A percentile compares a stretch with the other conserved stretches of the same genome.
Conservation (phyloP, 2,329 filamentous ascomycete species). For the Immersiporthe knoxdaviesiana region DNA sequence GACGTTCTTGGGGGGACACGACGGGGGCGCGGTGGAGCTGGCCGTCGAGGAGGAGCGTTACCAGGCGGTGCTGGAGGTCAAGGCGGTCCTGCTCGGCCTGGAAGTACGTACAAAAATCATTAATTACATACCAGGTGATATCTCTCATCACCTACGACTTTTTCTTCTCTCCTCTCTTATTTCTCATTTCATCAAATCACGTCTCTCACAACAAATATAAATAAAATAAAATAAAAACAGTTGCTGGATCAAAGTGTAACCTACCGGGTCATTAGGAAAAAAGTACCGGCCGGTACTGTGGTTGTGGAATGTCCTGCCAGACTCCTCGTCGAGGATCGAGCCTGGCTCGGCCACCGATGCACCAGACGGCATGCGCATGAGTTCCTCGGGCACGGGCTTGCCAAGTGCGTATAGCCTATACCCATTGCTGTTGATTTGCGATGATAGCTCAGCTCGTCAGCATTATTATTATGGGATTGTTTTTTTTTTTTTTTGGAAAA, state of each 20-base stretch:
- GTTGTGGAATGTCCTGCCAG: conserved; percentile 27
- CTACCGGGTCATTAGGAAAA: conserved; percentile 38
- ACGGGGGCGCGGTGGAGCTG: conserved; percentile 51
- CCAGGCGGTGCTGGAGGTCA: conserved; percentile 45
- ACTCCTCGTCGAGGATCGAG: conserved; percentile 24
- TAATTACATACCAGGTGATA: not conserved
- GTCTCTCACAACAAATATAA: too few species aligned
- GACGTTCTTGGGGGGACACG: conserved; percentile 44
- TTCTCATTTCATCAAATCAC: not conserved
- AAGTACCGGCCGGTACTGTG: conserved; percentile 34
- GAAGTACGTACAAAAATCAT: not conserved
- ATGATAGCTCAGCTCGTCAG: not conserved
- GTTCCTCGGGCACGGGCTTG: conserved; percentile 24
- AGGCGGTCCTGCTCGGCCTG: conserved; percentile 39
- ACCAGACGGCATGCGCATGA: conserved; percentile 23
- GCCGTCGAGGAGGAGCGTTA: conserved; percentile 45
- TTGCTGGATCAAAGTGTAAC: not conserved
- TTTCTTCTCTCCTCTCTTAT: not conserved
- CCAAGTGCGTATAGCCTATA: conserved; percentile 20
- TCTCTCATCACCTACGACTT: not conserved
- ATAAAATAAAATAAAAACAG: too few species aligned
- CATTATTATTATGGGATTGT: not conserved
- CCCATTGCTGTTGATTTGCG: conserved; percentile 18
- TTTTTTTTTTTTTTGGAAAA: too few species aligned
- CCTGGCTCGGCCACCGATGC: conserved; percentile 23